phyloP scores from a whole-genome alignment of 192 early-diverging fungal genomes.

The Coemansia guatemalensis region DNA sequence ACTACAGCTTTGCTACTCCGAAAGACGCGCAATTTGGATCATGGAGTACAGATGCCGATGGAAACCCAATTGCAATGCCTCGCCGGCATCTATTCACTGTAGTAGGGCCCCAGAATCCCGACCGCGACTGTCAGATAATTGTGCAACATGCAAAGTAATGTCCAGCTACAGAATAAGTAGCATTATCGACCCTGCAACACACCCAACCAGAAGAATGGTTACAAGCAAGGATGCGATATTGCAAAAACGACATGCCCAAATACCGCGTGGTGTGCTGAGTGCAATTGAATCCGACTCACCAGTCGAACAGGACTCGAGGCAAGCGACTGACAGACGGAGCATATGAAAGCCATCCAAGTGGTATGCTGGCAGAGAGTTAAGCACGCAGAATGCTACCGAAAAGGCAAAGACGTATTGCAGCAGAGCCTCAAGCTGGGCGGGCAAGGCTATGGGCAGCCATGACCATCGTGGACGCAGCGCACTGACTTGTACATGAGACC shows the following conservation, averaged over 20 bases:
- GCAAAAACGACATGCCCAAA: slow-evolving; percentile 3
- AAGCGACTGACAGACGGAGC: slow-evolving; percentile 18
- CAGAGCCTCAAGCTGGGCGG: slow-evolving; percentile 26
- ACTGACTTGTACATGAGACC: slow-evolving; percentile 42
- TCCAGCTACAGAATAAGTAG: slow-evolving; percentile 5
- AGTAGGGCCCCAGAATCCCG: slow-evolving; percentile 18
- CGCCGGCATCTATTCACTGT: slow-evolving; percentile 13
- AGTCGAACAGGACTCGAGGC: not conserved
- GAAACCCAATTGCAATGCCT: slow-evolving; percentile 24
- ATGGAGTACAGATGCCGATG: slow-evolving; percentile 4
- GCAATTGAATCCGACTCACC: not conserved
- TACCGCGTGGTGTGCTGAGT: not conserved
- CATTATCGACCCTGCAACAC: slow-evolving; percentile 27
- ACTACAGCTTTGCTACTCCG: slow-evolving; percentile 27
- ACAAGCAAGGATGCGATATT: slow-evolving; percentile 6
- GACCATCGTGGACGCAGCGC: slow-evolving; percentile 22
- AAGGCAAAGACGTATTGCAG: slow-evolving; percentile 44
- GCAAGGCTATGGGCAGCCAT: slow-evolving; percentile 18
- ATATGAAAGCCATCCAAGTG: slow-evolving; percentile 38
- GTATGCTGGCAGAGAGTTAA: slow-evolving; percentile 42
- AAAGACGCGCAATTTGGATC: slow-evolving; percentile 10
- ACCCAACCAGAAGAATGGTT: slow-evolving; percentile 34
- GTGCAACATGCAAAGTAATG: not conserved
- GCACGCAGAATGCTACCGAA: slow-evolving; percentile 35
- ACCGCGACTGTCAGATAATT: slow-evolving; percentile 29